Base-by-base conservation (phyloP, 176 grass and related monocot genomes). In the Avena atlantica region DNA sequence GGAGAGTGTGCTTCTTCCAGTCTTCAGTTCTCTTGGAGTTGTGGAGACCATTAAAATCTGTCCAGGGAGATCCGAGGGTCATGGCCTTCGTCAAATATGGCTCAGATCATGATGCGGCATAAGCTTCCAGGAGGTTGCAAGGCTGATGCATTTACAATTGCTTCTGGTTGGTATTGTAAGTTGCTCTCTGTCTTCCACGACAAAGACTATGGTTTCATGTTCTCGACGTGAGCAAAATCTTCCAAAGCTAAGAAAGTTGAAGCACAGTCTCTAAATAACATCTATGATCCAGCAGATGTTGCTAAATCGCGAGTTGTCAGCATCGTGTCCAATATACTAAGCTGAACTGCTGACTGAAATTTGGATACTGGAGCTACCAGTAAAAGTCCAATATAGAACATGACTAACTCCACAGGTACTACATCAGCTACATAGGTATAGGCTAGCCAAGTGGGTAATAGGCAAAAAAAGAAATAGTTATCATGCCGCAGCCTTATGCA, bases 191-290 rank as follows among this genome's bases (percentile, higher is more conserved):
- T 77, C 74, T 77, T 55, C 50, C 50, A 77, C 49, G 9, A 56
- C 48, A 14, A 53, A 76, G 24, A 77, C 16, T 29, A 52, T 50
- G 31, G 23, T 14, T 76, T 52, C 42, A 40, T 40, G 64, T 21
- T 83, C 37, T 42, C 5, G 11, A 65, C 51, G 4, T 75, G n/a
- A 62, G 49, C 17, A 42, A 69, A 59, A 65, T 62, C 77, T 68
- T 83, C 6, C 63, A n/a, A 59, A 62, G 68, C 75, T 42, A 88
- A 50, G 24, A 72, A 59, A 80, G 36, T 85, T 66, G 48, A 85
- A 67, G 59, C 16, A 75, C 0, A 0, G 16, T 80, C 76, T 31
- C 45, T 50, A 44, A 58, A 55, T 77, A 68, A 77, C 36, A 44
- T 80, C 49, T 61, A 69, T 78, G 29, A 55, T 80, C 49, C 74